Evolutionary conservation across 192 early-diverging fungal genomes (phyloP).

Genomic region (Coemansia erecta): DNA sequence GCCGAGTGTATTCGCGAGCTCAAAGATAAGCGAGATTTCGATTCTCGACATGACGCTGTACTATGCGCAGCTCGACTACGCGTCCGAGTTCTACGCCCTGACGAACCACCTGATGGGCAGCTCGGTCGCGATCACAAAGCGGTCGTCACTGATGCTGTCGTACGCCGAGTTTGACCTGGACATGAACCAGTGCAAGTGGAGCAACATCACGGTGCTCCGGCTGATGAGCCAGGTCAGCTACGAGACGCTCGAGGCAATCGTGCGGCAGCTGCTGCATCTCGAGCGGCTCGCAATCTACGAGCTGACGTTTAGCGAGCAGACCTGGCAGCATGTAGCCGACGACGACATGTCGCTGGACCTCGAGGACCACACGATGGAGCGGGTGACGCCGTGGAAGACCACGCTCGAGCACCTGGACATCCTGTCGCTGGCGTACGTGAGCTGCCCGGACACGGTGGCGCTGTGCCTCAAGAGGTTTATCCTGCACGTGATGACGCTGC

Average conservation of each 20-base stretch:
- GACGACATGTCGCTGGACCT: neutral
- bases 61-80: neutral
- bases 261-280: neutral
- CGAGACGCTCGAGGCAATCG: neutral
- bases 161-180: neutral
- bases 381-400: neutral
- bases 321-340: neutral
- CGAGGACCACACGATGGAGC: neutral
- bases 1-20: neutral
- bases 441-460: neutral
- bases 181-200: neutral
- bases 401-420: neutral
- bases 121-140: too few species aligned
- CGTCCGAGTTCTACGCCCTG: neutral
- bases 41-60: neutral
- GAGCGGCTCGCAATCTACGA: neutral
- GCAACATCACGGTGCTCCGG: neutral
- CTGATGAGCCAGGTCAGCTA: neutral
- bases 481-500: neutral
- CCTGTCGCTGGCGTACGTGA: conserved; percentile 1
- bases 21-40: neutral
- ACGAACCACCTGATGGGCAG: conserved; percentile 2
- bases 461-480: conserved; percentile 1
- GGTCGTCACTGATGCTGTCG: neutral
- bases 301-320: neutral